These are phyloP conservation scores for Trametes villosa DNA, from an alignment of 768 basidiomycete species.

Conservation along the genomic window DNA sequence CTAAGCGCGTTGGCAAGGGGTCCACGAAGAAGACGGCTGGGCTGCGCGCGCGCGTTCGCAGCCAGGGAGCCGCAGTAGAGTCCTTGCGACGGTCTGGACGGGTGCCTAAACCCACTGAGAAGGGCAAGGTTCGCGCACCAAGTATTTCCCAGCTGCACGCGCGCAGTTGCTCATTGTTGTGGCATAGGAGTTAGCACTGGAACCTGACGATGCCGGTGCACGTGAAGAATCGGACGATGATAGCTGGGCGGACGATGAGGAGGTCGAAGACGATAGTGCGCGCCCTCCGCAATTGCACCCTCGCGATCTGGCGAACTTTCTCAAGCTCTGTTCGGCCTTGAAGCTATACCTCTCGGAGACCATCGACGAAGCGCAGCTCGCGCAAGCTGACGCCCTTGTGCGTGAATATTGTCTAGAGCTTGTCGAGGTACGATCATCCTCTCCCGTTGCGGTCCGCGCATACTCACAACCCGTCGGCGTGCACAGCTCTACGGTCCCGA, in stretches of 20 bases:
- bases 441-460: slow-evolving; percentile 19
- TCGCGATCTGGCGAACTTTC: slow-evolving; percentile 3
- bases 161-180: too few relatives aligned
- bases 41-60: neutral
- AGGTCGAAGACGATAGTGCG: neutral
- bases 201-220: slow-evolving; percentile 1
- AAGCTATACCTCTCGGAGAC: slow-evolving; percentile 17
- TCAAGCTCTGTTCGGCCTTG: slow-evolving; percentile 9
- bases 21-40: neutral
- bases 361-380: neutral
- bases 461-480: too few relatives aligned
- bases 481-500: slow-evolving; percentile 37
- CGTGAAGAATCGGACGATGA: neutral
- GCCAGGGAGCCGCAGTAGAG: neutral
- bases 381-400: slow-evolving; percentile 23
- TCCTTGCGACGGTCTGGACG: neutral
- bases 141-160: neutral
- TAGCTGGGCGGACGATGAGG: neutral
- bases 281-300: neutral
- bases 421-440: slow-evolving; percentile 20
- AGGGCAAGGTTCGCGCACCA: neutral
- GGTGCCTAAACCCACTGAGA: neutral
- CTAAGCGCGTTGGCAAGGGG: neutral
- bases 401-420: slow-evolving; percentile 30
- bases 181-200: neutral